Base-by-base conservation (phyloP, 2,329 filamentous ascomycete species). In the Colletotrichum falcatum region DNA sequence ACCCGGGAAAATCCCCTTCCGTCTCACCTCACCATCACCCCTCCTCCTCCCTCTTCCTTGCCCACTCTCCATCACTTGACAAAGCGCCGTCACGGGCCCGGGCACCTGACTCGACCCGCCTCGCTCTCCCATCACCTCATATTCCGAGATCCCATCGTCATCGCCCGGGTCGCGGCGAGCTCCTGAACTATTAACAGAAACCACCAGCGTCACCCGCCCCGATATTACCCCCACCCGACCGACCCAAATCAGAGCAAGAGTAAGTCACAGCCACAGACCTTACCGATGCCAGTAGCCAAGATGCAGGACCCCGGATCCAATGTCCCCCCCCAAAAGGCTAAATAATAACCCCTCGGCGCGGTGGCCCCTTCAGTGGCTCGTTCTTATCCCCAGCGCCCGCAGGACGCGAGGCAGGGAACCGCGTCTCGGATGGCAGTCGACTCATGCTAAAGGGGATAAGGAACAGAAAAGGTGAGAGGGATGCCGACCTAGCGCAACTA, bases 91-190 rank as follows among this genome's bases (percentile, higher is more conserved):
- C n/a, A 39, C 53, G 53, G 23, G 53, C 33, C 14, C 33, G 12
- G 12, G 53, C 53, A 56, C 53, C 12, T 56, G 53, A 56, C 53
- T 56, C n/a, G 33, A 56, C 18, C 7, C 33, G n/a, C 53, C 14
- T 56, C 33, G n/a, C 11, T 56, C 33, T n/a, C 33, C 16, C 12
- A 26, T 39, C 53, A 26, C 33, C 33, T 56, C 53, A 18, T 26
- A 12, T n/a, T 33, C 26, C 30, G 9, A 30, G 28, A 33, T 54
- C 28, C 28, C 30, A 37, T 37, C 53, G 33, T 39, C 33, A 56
- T 39, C 33, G 33, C 16, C 11, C 7, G 20, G 20, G 28, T 33
- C 12, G 20, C 20, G 20, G 20, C 12, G 8, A 30, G 26, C 16
- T 16, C 23, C 14, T 42, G 39, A 20, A 44, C 18, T 53, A 18